These are phyloP conservation scores for Huntiella omanensis DNA, from an alignment of 2,329 filamentous ascomycete genomes.

Conservation along the genomic window DNA sequence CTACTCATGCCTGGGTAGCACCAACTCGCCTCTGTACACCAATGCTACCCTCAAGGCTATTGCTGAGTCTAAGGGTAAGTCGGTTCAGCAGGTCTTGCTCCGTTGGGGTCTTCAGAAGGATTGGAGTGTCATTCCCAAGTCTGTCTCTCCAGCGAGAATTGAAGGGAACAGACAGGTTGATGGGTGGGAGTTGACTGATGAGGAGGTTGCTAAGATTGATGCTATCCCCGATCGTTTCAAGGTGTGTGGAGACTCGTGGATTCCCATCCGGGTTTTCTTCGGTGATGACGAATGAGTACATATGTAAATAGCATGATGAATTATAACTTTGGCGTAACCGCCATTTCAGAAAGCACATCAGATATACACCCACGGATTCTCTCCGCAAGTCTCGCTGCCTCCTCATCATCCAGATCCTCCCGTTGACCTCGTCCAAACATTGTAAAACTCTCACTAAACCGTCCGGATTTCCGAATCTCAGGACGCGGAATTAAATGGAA, in stretches of 20 bases:
- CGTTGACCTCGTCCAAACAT: slow-evolving; percentile 64
- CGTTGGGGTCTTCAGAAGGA: slow-evolving; percentile 67
- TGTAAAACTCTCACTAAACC: slow-evolving; percentile 47
- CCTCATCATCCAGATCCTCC: slow-evolving; percentile 59
- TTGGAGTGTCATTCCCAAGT: slow-evolving; percentile 74
- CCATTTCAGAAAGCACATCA: slow-evolving; percentile 26
- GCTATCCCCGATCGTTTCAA: slow-evolving; percentile 60
- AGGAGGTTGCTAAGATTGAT: slow-evolving; percentile 52
- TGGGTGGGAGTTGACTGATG: slow-evolving; percentile 52
- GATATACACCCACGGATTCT: slow-evolving; percentile 32
- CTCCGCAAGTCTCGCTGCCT: slow-evolving; percentile 41
- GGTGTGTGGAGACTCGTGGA: slow-evolving; percentile 57
- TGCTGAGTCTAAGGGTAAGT: slow-evolving; percentile 47
- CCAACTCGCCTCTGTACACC: slow-evolving; percentile 50
- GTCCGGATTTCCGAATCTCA: slow-evolving; percentile 36
- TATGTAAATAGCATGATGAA: neutral
- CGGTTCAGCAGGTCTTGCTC: slow-evolving; percentile 57
- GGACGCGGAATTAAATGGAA: slow-evolving; percentile 87
- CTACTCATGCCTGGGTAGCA: slow-evolving; percentile 56
- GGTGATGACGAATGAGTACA: slow-evolving; percentile 45
- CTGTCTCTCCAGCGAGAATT: slow-evolving; percentile 54
- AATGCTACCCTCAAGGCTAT: slow-evolving; percentile 43
- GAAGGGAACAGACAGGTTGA: slow-evolving; percentile 57
- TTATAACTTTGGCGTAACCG: slow-evolving; percentile 1
- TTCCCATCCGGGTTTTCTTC: slow-evolving; percentile 66